Conservation (phyloP, 2,329 filamentous ascomycete genomes). For the Sodiomyces alkalinus region DNA sequence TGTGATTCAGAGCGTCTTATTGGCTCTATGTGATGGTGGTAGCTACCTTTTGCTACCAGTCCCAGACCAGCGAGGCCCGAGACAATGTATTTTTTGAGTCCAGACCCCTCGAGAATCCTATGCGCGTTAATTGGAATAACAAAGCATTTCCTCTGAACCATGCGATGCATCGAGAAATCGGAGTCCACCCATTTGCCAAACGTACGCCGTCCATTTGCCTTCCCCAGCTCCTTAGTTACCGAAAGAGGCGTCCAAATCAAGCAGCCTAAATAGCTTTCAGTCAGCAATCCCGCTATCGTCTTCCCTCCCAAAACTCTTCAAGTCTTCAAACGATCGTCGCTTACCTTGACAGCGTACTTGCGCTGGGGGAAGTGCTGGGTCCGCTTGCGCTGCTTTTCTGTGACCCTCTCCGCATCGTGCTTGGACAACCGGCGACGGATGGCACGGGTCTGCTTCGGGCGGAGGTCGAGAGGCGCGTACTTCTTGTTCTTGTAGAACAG, state of each 20-base stretch:
- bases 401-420: slow-evolving; percentile 70
- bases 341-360: slow-evolving; percentile 97
- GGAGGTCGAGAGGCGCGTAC: slow-evolving; percentile 96
- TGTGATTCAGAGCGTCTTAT: slow-evolving; percentile 4
- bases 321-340: slow-evolving; percentile 9
- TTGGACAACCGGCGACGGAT: slow-evolving; percentile 90
- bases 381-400: slow-evolving; percentile 96
- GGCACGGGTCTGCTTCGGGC: slow-evolving; percentile 94
- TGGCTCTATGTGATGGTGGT: slow-evolving; percentile 3
- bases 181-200: slow-evolving; percentile 3
- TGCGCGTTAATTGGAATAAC: slow-evolving; percentile 4
- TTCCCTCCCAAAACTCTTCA: no score
- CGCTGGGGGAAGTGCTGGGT: slow-evolving; percentile 91
- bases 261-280: neutral
- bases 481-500: slow-evolving; percentile 99
- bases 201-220: slow-evolving; percentile 3
- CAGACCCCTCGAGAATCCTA: slow-evolving; percentile 4
- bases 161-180: slow-evolving; percentile 4
- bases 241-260: neutral
- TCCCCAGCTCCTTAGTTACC: slow-evolving; percentile 1
- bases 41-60: slow-evolving; percentile 1
- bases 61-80: slow-evolving; percentile 2
- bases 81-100: slow-evolving; percentile 2
- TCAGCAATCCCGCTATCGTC: neutral
- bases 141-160: slow-evolving; percentile 3